Evolutionary conservation across 768 basidiomycete species (phyloP), one percentile per base, ranked within the genome.

Genomic region (Rhizopogon salebrosus): DNA sequence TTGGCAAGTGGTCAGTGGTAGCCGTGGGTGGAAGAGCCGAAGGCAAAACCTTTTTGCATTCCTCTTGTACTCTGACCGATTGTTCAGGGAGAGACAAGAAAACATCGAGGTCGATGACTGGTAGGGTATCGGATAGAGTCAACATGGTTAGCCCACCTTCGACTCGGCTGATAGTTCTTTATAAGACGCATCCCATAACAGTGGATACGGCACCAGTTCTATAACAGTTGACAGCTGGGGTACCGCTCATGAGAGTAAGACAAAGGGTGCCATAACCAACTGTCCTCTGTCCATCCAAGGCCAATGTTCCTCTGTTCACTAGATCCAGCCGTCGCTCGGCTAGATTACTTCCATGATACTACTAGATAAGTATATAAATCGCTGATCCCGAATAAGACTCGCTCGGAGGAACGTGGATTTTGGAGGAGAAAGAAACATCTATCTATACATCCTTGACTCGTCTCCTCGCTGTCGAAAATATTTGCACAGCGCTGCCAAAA

Each of bases 71-170:
- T 14, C 66, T 71, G 10, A 72, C 68, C n/a, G 83, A 80, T 41
- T 72, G 65, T 38, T 59, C 62, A 41, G 74, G 65, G 20, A 72
- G 68, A 7, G 75, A 70, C 27, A 80, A 75, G 60, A 88, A 92
- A 51, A 88, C 52, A 68, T 93, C 87, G 46, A 93, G 78, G 71
- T 92, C 81, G 64, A 93, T 72, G 58, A 91, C 73, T 0, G 91
- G 91, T 14, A 93, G 72, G 22, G 84, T 72, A 41, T 70, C 61
- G 34, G 69, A 74, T 60, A 77, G 76, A 48, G 73, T 68, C 48
- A 78, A 66, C 60, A 70, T 70, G 43, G 70, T 60, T 31, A 34
- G 6, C 9, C 34, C 2, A 22, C 31, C 10, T 10, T 10, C 9
- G 20, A 46, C 16, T 34, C 14, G 14, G 8, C 10, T 46, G 20